Base-by-base conservation (phyloP, 306 rosid species). In the Corylus heterophylla region DNA sequence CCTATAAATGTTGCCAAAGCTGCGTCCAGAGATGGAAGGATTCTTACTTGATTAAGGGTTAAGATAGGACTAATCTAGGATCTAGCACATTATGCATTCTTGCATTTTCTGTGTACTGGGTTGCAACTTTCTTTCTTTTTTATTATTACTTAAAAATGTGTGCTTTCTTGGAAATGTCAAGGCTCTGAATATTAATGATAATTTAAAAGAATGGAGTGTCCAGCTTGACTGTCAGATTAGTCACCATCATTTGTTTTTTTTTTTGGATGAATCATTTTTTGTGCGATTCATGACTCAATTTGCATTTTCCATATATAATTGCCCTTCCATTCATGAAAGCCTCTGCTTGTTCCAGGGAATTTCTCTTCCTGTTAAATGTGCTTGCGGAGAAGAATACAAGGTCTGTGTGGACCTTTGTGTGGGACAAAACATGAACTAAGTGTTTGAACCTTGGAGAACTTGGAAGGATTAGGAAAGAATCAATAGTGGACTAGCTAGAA, bases 361-460 rank as follows among this genome's bases (percentile, higher is more conserved):
- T 72, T 80, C 84, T 84, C 93, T 79, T 27, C 88, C 87, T 81
- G 63, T 92, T 54, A 87, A 85, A 80, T 94, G 98, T 84, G 82
- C 91, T 81, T 94, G 98, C 54, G 97, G 97, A 69, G 85, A 84
- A 88, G 90, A 89, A 78, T 92, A 82, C 86, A 80, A 79, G 69
- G 89, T 91, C 70, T 86, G 88, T 31, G 79, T 89, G 63, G 88
- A 69, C 71, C 66, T 29, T 52, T 75, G 79, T 82, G 64, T 69
- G 56, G 73, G 64, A 84, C 76, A 37, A 77, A 85, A 85, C 75
- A 69, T 71, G 79, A 61, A 81, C 76, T 71, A 37, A 1, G 0
- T 20, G 52, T 78, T 20, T 78, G 72, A 72, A 42, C 5, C 52
- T 44, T 13, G 54, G 58, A 44, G 45, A 70, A 59, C 47, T 67